These are phyloP conservation scores for Remersonia thermophila DNA, from an alignment of 2,329 filamentous ascomycete species.

Conservation along the genomic window DNA sequence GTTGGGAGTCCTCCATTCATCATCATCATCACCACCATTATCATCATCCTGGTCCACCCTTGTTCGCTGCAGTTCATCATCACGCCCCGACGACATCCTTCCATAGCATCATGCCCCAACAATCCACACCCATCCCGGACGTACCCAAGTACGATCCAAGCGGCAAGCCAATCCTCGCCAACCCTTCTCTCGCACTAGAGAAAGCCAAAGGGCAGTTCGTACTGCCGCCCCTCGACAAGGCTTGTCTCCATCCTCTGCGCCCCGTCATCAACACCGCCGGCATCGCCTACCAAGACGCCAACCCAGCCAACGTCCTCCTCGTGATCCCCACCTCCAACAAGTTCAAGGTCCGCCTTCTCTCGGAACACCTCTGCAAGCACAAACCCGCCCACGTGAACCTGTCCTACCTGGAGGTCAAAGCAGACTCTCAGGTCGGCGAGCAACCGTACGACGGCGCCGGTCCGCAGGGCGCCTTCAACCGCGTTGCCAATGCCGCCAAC, in stretches of 20 bases:
- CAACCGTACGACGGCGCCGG: conserved; percentile 10
- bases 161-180: too few species aligned
- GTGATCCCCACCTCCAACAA: conserved; percentile 9
- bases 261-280: background rate
- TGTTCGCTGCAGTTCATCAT: too few species aligned
- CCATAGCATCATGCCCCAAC: background rate
- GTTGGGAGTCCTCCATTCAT: too few species aligned
- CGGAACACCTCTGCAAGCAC: background rate
- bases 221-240: background rate
- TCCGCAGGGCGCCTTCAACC: conserved; percentile 5
- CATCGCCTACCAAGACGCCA: background rate
- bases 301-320: conserved; percentile 5
- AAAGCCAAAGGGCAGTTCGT: background rate
- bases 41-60: too few species aligned
- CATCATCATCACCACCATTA: too few species aligned
- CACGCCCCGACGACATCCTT: too few species aligned
- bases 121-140: too few species aligned
- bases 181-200: too few species aligned
- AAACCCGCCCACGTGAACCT: background rate
- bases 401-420: background rate
- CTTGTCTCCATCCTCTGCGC: background rate
- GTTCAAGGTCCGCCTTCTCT: conserved; percentile 3
- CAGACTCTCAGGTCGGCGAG: conserved; percentile 9
- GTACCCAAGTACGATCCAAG: too few species aligned
- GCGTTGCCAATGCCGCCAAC: conserved; percentile 3